phyloP scores from a whole-genome alignment of 1,284 basidiomycete genomes.

The Tausonia pullulans region DNA sequence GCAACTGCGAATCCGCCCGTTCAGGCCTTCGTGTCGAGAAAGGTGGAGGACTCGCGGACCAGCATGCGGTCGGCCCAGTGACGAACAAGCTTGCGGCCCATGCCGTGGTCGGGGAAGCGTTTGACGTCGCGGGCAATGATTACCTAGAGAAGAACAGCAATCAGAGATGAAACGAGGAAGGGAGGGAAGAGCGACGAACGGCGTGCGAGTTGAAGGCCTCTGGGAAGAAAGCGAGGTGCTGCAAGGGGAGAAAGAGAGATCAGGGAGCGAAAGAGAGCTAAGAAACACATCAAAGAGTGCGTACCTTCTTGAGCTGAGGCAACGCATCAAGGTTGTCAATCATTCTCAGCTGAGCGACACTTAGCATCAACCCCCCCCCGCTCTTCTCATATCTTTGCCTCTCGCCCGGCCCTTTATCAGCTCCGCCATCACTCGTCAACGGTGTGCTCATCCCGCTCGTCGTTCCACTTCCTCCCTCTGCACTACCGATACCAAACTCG shows the following conservation, averaged over 20 bases:
- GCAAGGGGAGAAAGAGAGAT: background rate
- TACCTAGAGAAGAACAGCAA: background rate
- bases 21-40: background rate
- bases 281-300: background rate
- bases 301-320: background rate
- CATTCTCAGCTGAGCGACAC: background rate
- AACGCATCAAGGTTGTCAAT: slow-evolving; percentile 1
- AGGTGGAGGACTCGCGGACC: background rate
- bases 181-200: background rate
- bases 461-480: background rate
- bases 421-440: background rate
- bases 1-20: too few relatives aligned
- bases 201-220: slow-evolving; percentile 9
- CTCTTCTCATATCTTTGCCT: background rate
- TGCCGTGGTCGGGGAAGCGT: slow-evolving; percentile 9
- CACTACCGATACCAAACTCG: background rate
- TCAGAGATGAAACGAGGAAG: background rate
- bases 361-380: background rate
- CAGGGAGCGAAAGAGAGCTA: background rate
- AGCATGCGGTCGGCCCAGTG: background rate
- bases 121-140: slow-evolving; percentile 8
- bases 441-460: too few relatives aligned
- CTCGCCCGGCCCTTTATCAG: background rate
- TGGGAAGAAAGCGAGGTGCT: slow-evolving; percentile 11
- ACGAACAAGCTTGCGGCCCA: background rate